These are phyloP conservation scores for Cryomyces antarcticus DNA, from an alignment of 495 filamentous ascomycete genomes.

Conservation along the genomic window DNA sequence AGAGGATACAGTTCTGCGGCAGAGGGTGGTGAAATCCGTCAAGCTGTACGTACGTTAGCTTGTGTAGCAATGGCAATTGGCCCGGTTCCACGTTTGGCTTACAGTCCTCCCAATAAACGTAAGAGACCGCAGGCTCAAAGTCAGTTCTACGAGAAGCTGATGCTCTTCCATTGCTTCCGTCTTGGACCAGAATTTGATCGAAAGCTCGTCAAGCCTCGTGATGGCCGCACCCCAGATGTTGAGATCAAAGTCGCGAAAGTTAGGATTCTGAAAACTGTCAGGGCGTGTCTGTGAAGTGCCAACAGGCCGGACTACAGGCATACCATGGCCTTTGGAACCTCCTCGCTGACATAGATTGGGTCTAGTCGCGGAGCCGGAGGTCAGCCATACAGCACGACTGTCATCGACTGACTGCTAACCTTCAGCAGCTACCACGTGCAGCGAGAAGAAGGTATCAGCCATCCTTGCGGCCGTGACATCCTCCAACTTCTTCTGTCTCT, in stretches of 20 bases:
- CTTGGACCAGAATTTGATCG: slow-evolving; percentile 61
- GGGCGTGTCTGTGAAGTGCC: neutral
- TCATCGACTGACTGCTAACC: slow-evolving; percentile 7
- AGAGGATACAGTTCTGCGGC: slow-evolving; percentile 66
- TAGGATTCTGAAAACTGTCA: slow-evolving; percentile 40
- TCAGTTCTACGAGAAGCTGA: slow-evolving; percentile 48
- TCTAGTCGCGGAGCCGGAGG: slow-evolving; percentile 23
- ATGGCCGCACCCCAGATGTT: slow-evolving; percentile 41
- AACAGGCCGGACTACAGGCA: slow-evolving; percentile 1
- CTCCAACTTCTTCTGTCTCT: slow-evolving; percentile 57
- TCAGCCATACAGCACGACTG: neutral
- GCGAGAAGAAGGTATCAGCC: slow-evolving; percentile 76
- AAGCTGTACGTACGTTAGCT: slow-evolving; percentile 17
- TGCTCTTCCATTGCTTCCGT: slow-evolving; percentile 34
- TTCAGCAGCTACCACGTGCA: slow-evolving; percentile 32
- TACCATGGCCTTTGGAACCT: slow-evolving; percentile 50
- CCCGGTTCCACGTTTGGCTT: slow-evolving; percentile 4
- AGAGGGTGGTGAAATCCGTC: slow-evolving; percentile 59
- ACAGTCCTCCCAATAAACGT: slow-evolving; percentile 60
- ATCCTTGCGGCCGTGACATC: slow-evolving; percentile 48
- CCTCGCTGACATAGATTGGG: slow-evolving; percentile 82
- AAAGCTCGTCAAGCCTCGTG: slow-evolving; percentile 41
- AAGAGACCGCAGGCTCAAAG: slow-evolving; percentile 45
- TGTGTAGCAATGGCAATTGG: neutral
- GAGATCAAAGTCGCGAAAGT: slow-evolving; percentile 74